Base-by-base conservation (phyloP, 2,329 filamentous ascomycete genomes). In the Periconia macrospinosa region DNA sequence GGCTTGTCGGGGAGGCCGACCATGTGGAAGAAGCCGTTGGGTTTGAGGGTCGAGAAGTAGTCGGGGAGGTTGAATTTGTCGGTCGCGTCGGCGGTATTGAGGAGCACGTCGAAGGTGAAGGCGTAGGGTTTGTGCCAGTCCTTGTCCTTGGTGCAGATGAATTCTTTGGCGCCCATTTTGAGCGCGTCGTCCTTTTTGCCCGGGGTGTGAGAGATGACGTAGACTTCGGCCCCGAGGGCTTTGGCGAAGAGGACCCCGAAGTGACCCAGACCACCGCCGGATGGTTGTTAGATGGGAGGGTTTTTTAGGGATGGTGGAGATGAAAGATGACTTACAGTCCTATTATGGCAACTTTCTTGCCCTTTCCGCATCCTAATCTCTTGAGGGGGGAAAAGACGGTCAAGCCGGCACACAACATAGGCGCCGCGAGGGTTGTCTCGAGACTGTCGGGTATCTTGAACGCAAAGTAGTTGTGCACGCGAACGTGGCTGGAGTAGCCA, bases 1-100 rank as follows among this genome's bases (percentile, higher is more conserved):
- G 87, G 85, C 57, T 90, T 88, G 70, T 92, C 89, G 2, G 90
- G 90, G 67, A 94, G 80, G 41, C 90, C 90, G 50, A 93, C 89
- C 66, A 83, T 89, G 72, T 93, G 84, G 85, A 89, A 94, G 69
- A 82, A 83, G 54, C 88, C 90, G 76, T 92, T 89, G 53, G 93
- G 86, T 75, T 93, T 91, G 71, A 95, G 83, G 65, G 92, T 83
- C 56, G 83, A 84, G 66, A 95, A 84, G 78, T 94, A 95, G 59
- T 87, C 82, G 49, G 76, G 75, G 30, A 91, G 77, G 68, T 90
- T 84, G 75, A 91, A 90, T 48, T 86, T 83, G 66, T 85, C 79
- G 48, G 84, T 87, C 35, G 82, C 85, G 67, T 85, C 89, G 63
- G 89, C 87, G 8, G 85, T 87, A 81, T 88, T 90, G 78, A 92